Base-by-base conservation (phyloP, 352 stramenopile species). In the Phytophthora niederhauseri region DNA sequence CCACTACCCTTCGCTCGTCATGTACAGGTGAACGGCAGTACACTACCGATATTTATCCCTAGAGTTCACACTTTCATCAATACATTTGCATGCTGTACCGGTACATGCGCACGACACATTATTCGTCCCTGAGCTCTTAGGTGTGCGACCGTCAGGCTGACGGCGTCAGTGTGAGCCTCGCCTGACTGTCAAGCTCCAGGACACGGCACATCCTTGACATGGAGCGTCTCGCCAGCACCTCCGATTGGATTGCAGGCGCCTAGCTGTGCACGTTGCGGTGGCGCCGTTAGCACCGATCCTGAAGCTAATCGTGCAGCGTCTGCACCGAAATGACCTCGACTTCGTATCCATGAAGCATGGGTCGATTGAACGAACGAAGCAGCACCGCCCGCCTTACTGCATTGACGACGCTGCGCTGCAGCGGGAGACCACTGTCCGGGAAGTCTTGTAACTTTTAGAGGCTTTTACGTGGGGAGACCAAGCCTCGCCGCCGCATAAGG, bases 241-340 rank as follows among this genome's bases (percentile, higher is more conserved):
- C 12, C 4, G 48, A 59, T 59, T 53, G 59, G 20, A 66, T 52
- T n/a, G 22, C 19, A 8, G 9, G 55, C 55, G 28, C 36, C 45
- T 50, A 41, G 8, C 8, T 19, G 38, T 36, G 54, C 54, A 51
- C 54, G 19, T 31, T 34, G 48, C 20, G 48, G 22, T 20, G 48
- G 48, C 48, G 22, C 26, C 53, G 45, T 63, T 62, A 64, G 63
- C 51, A 56, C 48, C 41, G 48, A 73, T 69, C 48, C 59, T 59
- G 50, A 52, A 66, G 49, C 38, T 20, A 48, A 48, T 19, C 43
- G 7, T 51, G 17, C 24, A 15, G 46, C 31, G 38, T 72, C 46
- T 65, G 60, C 61, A 70, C 66, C 66, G 61, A 73, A 70, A 73
- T 61, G 36, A 46, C 41, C 36, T 65, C 61, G 30, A 57, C 57